phyloP scores from a whole-genome alignment of 2,329 filamentous ascomycete genomes.

The Ambrosiella beaveri region DNA sequence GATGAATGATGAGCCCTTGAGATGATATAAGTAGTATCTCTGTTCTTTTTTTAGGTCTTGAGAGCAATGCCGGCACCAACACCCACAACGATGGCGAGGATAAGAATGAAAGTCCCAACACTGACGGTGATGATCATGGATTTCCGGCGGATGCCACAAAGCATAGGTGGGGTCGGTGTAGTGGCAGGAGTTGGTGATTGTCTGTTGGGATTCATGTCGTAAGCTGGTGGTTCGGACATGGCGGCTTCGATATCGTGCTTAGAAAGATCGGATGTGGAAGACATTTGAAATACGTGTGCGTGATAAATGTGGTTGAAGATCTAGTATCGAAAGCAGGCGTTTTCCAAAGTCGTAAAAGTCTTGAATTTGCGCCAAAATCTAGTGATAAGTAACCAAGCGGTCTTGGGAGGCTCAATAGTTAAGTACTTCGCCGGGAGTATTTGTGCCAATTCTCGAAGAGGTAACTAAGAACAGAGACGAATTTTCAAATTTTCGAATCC shows the following conservation, averaged over 20 bases:
- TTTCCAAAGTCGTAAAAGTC: too few species aligned
- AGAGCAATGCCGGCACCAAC: constrained; percentile 16
- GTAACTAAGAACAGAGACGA: background rate
- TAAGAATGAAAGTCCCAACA: constrained; percentile 13
- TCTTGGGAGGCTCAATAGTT: background rate
- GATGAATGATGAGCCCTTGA: background rate
- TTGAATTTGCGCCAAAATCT: background rate
- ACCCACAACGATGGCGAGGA: constrained; percentile 16
- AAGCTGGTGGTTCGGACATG: constrained; percentile 3
- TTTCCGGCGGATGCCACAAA: constrained; percentile 16
- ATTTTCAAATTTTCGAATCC: background rate
- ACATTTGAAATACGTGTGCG: background rate
- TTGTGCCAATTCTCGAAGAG: background rate
- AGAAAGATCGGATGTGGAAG: constrained; percentile 6
- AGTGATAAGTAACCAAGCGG: background rate
- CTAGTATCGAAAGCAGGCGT: too few species aligned
- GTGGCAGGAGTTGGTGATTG: background rate
- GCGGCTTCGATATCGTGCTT: constrained; percentile 7
- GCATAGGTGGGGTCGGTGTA: constrained; percentile 8
- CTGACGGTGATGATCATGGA: constrained; percentile 15
- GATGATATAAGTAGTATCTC: background rate
- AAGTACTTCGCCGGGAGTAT: background rate
- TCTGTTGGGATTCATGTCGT: background rate
- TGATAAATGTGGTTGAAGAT: background rate
- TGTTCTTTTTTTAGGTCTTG: constrained; percentile 6